phyloP scores from a whole-genome alignment of 1,284 basidiomycete species.

The Thecaphora thlaspeos region DNA sequence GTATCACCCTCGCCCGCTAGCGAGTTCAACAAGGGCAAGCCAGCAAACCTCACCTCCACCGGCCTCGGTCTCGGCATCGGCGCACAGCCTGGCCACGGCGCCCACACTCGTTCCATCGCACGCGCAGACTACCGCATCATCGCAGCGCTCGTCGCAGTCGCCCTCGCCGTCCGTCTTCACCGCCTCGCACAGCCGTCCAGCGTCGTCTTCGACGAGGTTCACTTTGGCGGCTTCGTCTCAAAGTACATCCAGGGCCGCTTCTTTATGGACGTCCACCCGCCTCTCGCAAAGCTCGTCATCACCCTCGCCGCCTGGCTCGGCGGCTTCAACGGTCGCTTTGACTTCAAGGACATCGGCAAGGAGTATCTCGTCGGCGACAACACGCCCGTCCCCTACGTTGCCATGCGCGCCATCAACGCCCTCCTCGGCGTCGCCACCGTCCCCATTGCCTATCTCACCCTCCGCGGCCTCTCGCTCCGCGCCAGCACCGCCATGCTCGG shows the following conservation, averaged over 20 bases:
- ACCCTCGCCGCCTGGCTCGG: conserved; percentile 82
- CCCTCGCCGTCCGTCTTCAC: conserved; percentile 41
- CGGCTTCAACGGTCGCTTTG: conserved; percentile 90
- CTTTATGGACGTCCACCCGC: conserved; percentile 95
- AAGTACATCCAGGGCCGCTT: conserved; percentile 85
- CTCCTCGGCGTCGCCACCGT: conserved; percentile 84
- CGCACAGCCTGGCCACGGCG: conserved; percentile 15
- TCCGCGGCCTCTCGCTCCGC: conserved; percentile 82
- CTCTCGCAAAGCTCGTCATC: conserved; percentile 91
- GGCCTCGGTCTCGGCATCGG: conserved; percentile 38
- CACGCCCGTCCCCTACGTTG: conserved; percentile 81
- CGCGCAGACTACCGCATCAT: conserved; percentile 25
- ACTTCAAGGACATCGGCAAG: conserved; percentile 88
- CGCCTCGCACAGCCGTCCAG: conserved; percentile 51
- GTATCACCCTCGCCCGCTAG: conserved; percentile 1
- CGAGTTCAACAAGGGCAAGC: conserved; percentile 19
- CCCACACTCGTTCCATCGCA: neutral
- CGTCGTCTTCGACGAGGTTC: conserved; percentile 57
- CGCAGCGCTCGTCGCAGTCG: conserved; percentile 21
- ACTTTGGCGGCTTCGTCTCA: conserved; percentile 65
- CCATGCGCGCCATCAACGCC: conserved; percentile 91
- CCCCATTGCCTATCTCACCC: conserved; percentile 87
- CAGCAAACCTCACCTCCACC: conserved; percentile 15
- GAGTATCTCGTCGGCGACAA: conserved; percentile 52
- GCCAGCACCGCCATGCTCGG: conserved; percentile 84